Percentiles rank a stretch among this genome's conserved stretches.
Conservation (phyloP, 1,284 basidiomycete species). For the Phellopilus nigrolimitatus region DNA sequence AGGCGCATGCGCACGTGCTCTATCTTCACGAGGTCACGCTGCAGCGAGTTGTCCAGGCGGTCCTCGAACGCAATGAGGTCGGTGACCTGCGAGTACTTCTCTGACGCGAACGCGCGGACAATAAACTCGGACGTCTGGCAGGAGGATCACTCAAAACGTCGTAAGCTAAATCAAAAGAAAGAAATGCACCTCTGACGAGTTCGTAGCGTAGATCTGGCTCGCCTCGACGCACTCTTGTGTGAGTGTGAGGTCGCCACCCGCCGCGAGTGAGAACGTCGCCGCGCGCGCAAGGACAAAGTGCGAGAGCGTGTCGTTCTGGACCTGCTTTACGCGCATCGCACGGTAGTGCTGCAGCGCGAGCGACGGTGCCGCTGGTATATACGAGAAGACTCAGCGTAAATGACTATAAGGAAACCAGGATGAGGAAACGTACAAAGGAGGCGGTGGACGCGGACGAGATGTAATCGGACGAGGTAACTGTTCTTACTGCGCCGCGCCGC, state of each 20-base stretch:
- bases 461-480: slow-evolving; percentile 69
- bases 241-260: slow-evolving; percentile 66
- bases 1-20: slow-evolving; percentile 80
- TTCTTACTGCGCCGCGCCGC: slow-evolving; percentile 69
- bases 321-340: slow-evolving; percentile 69
- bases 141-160: not conserved
- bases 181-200: slow-evolving; percentile 61
- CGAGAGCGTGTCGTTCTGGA: slow-evolving; percentile 82
- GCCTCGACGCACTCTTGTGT: slow-evolving; percentile 70
- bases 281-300: slow-evolving; percentile 73
- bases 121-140: slow-evolving; percentile 73
- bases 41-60: slow-evolving; percentile 72
- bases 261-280: slow-evolving; percentile 73
- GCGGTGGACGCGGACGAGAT: slow-evolving; percentile 75
- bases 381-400: slow-evolving; percentile 6
- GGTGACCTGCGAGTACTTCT: slow-evolving; percentile 79
- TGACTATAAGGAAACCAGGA: slow-evolving; percentile 1
- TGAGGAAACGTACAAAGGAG: slow-evolving; percentile 56
- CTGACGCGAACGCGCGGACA: slow-evolving; percentile 65
- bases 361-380: slow-evolving; percentile 54
- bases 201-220: slow-evolving; percentile 72
- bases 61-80: slow-evolving; percentile 79
- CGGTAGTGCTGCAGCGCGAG: slow-evolving; percentile 74
- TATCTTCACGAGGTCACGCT: slow-evolving; percentile 71
- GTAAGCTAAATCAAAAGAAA: not conserved